Base-by-base conservation (phyloP, 2,329 filamentous ascomycete genomes). In the Botrytis porri region DNA sequence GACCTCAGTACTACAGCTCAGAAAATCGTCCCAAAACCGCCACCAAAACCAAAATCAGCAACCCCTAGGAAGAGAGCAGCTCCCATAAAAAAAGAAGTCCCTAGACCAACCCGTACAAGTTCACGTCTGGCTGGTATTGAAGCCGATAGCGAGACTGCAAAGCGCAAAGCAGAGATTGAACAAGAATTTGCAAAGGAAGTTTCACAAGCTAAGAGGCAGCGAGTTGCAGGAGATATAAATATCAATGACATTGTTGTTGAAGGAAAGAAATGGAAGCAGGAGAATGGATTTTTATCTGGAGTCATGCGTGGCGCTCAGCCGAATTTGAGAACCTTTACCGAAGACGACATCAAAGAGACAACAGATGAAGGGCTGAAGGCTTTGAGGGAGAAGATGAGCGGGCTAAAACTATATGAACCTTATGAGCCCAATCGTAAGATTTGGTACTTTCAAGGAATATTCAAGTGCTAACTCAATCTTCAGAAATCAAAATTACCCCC, bases 401-500 rank as follows among this genome's bases (percentile, higher is more conserved):
- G 88, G 0, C 82, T 99, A 32, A 85, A 91, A 75, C 81, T 99
- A 0, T 98, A 97, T 84, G 91, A 97, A 73, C 90, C 90, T 22
- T 97, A 93, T 87, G 88, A 90, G 32, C 94, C 95, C 0, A 95
- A 91, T 78, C 88, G 93, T 92, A 83, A 87, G 82, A 18, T 48
- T 39, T 25, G 37, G 14, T 25, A 10, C 41, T 29, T 41, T 29
- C 59, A 73, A 65, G 51, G 25, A 16, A 57, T 57, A 37, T 69
- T 43, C 32, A 64, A 69, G 54, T 25, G 61, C 57, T 22, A 74
- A 72, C 73, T 70, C 45, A 35, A 12, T 45, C 37, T 43, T 32
- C 77, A 94, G 93, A 93, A 70, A 96, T 98, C 78, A 98, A 98
- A 80, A 91, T 98, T 66, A 95, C 93, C 0, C 95, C 94, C 0